Evolutionary conservation across 1,284 basidiomycete species (phyloP).

Genomic region (Lentinula novae-zelandiae): DNA sequence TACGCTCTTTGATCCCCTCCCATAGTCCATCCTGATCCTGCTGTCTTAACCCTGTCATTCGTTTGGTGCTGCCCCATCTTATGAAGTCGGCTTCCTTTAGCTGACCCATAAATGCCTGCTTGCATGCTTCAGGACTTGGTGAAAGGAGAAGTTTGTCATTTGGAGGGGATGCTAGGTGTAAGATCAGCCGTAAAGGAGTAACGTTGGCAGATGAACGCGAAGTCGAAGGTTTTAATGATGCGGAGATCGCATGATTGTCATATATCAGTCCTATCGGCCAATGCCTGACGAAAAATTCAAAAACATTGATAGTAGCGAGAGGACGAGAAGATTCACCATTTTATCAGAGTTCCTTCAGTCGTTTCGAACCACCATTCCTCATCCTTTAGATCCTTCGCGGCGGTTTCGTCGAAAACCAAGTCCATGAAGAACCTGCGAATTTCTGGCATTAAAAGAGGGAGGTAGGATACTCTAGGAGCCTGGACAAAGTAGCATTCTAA

Average conservation of each 20-base stretch:
- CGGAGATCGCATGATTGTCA: slow-evolving; percentile 71
- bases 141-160: slow-evolving; percentile 80
- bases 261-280: slow-evolving; percentile 94
- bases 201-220: slow-evolving; percentile 40
- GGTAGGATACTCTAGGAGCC: slow-evolving; percentile 86
- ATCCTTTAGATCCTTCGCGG: slow-evolving; percentile 68
- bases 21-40: slow-evolving; percentile 91
- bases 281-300: slow-evolving; percentile 62
- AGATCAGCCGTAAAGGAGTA: slow-evolving; percentile 68
- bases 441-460: slow-evolving; percentile 86
- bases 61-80: slow-evolving; percentile 90
- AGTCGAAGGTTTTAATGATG: slow-evolving; percentile 46
- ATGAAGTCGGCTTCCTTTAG: slow-evolving; percentile 95
- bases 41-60: slow-evolving; percentile 85
- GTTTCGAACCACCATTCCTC: slow-evolving; percentile 96
- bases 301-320: neutral
- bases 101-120: slow-evolving; percentile 89
- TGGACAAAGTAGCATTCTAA: slow-evolving; percentile 84
- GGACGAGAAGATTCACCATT: slow-evolving; percentile 58
- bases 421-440: slow-evolving; percentile 84
- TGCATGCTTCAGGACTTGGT: slow-evolving; percentile 78
- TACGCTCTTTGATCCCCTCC: slow-evolving; percentile 90
- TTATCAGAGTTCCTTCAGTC: slow-evolving; percentile 67
- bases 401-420: slow-evolving; percentile 82
- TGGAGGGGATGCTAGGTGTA: slow-evolving; percentile 85